Evolutionary conservation across 176 grass and related monocot genomes (phyloP).

Genomic region (Paspalum vaginatum): DNA sequence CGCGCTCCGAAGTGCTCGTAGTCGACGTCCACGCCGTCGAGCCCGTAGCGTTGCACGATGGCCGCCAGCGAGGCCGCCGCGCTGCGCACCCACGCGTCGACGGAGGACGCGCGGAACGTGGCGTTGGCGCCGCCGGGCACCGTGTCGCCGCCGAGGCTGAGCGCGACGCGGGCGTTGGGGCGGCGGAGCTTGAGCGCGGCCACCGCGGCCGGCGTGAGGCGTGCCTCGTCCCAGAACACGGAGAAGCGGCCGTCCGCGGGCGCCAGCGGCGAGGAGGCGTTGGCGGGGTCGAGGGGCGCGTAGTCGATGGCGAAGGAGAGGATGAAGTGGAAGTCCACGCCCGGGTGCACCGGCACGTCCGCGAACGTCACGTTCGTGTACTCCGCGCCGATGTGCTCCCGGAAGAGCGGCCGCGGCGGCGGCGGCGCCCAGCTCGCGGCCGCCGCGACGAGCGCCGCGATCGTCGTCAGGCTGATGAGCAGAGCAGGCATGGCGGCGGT

Average conservation of each 20-base stretch:
- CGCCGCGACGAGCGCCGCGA: background rate
- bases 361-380: constrained; percentile 35
- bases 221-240: constrained; percentile 39
- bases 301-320: constrained; percentile 68
- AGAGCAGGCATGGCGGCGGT: background rate
- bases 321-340: constrained; percentile 61
- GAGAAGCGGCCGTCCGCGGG: constrained; percentile 47
- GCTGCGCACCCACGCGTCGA: constrained; percentile 55
- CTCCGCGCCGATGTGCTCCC: constrained; percentile 52
- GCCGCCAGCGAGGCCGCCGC: constrained; percentile 15
- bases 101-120: constrained; percentile 36
- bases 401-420: constrained; percentile 35
- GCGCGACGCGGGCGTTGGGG: constrained; percentile 8
- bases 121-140: background rate
- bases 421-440: background rate
- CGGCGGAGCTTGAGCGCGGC: constrained; percentile 9
- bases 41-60: constrained; percentile 32
- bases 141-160: constrained; percentile 54
- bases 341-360: constrained; percentile 52
- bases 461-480: background rate
- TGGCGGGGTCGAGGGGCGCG: background rate
- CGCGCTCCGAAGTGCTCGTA: constrained; percentile 53
- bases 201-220: constrained; percentile 35
- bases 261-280: background rate
- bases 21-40: constrained; percentile 62